Conservation (phyloP, 164 flowering plant genomes). For the Berberis thunbergii region DNA sequence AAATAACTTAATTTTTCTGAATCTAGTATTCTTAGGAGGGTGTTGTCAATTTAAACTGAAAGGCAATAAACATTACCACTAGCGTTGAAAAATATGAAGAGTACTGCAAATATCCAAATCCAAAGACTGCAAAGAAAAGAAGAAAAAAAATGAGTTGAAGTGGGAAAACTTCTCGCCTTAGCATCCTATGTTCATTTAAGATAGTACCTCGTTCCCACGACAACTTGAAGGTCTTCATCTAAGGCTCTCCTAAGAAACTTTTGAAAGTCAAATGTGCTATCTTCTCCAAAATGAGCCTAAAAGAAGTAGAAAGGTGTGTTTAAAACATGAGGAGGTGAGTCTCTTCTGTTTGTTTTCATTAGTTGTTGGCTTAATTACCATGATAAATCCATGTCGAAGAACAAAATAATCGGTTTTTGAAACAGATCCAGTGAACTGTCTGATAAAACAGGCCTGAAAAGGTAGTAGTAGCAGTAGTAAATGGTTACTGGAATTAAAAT, state of each 20-base stretch:
- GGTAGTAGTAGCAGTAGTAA: not conserved
- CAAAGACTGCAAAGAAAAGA: constrained; percentile 38
- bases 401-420: constrained; percentile 51
- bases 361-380: constrained; percentile 21
- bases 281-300: constrained; percentile 47
- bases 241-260: constrained; percentile 46
- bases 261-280: constrained; percentile 33
- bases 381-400: constrained; percentile 69
- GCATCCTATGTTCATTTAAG: not conserved
- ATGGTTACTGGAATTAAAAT: not conserved
- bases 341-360: not conserved
- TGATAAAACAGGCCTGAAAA: constrained; percentile 40
- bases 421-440: constrained; percentile 44
- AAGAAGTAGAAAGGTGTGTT: not conserved
- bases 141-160: not conserved
- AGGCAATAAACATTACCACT: constrained; percentile 26
- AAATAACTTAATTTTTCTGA: not conserved
- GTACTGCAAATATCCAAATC: constrained; percentile 50
- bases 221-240: constrained; percentile 51
- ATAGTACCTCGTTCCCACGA: constrained; percentile 57
- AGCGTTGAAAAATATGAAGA: constrained; percentile 58
- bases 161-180: no score
- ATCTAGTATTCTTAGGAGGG: not conserved
- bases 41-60: not conserved
- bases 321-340: not conserved